Evolutionary conservation across 2,329 filamentous ascomycete species (phyloP), one percentile per base, ranked within the genome.

Genomic region (Fonsecaea multimorphosa): DNA sequence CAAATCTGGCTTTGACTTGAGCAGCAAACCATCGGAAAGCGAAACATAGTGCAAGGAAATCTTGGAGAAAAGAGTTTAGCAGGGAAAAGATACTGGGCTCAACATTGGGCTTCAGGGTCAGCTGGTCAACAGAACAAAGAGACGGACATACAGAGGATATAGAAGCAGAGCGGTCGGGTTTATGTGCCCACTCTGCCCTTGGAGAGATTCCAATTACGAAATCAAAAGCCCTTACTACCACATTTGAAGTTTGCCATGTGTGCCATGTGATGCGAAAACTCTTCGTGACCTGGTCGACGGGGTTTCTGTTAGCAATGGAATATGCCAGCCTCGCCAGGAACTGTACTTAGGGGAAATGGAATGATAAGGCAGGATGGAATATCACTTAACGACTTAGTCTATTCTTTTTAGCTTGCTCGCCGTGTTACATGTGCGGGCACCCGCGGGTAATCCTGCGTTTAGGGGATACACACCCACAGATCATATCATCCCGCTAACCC

Each of bases 381-480:
- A 56, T 68, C 68, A 68, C 68, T 70, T 70, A 70, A 68, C 65
- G 58, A 66, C 54, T 61, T 70, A 70, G 68, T 65, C 57, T 58
- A 36, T 49, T 58, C 24, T n/a, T 34, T 12, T 11, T 6, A 22
- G 24, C 54, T 60, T 24, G 34, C 27, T 29, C 7, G 24, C 2
- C 1, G 56, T 58, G 36, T 49, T 52, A 65, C 65, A 46, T 27
- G 34, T 34, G 54, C 70, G 72, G 58, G 70, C 65, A 46, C 24
- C 31, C 29, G 54, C 70, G 72, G 58, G 70, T 72, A 66, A 58
- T 72, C 70, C 67, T 73, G 70, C 68, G 69, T 71, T 73, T 74
- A 73, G 67, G 68, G 69, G 67, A 51, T 5, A 61, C n/a, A 7
- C n/a, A 58, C 22, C 44, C 44, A 49, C 44, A 24, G 19, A 9